phyloP scores from a whole-genome alignment of 1,139 yeast species.

The Scheffersomyces stambukii region DNA sequence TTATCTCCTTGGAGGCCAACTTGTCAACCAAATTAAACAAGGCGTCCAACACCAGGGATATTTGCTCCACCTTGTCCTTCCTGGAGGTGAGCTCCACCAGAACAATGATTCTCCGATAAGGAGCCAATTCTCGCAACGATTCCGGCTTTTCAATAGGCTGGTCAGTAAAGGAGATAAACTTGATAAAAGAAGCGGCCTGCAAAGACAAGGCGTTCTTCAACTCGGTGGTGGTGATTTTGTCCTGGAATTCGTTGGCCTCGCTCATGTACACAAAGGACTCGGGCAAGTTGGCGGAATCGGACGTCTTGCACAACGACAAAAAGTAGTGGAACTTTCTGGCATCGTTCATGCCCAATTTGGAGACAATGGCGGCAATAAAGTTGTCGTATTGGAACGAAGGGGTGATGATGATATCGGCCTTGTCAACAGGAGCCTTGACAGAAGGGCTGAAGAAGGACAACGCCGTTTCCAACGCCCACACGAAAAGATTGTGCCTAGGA shows the following conservation, averaged over 20 bases:
- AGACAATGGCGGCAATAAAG: slow-evolving; percentile 79
- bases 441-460: slow-evolving; percentile 51
- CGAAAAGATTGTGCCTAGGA: slow-evolving; percentile 77
- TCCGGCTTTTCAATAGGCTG: slow-evolving; percentile 69
- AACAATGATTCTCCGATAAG: slow-evolving; percentile 53
- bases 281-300: slow-evolving; percentile 69
- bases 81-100: slow-evolving; percentile 47
- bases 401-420: slow-evolving; percentile 56
- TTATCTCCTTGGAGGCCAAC: slow-evolving; percentile 40
- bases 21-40: slow-evolving; percentile 52
- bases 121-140: slow-evolving; percentile 44
- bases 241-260: slow-evolving; percentile 80
- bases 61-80: slow-evolving; percentile 41
- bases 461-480: slow-evolving; percentile 55
- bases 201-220: slow-evolving; percentile 50
- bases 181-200: slow-evolving; percentile 51
- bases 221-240: slow-evolving; percentile 48
- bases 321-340: slow-evolving; percentile 74
- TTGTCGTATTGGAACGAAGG: slow-evolving; percentile 60
- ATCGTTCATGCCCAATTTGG: slow-evolving; percentile 78
- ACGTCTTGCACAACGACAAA: slow-evolving; percentile 78
- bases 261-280: slow-evolving; percentile 80
- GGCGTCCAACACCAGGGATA: slow-evolving; percentile 47
- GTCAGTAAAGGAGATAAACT: slow-evolving; percentile 77
- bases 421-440: slow-evolving; percentile 54